These are phyloP conservation scores for Coemansia sp. DNA, from an alignment of 192 early-diverging fungal genomes.

Conservation along the genomic window DNA sequence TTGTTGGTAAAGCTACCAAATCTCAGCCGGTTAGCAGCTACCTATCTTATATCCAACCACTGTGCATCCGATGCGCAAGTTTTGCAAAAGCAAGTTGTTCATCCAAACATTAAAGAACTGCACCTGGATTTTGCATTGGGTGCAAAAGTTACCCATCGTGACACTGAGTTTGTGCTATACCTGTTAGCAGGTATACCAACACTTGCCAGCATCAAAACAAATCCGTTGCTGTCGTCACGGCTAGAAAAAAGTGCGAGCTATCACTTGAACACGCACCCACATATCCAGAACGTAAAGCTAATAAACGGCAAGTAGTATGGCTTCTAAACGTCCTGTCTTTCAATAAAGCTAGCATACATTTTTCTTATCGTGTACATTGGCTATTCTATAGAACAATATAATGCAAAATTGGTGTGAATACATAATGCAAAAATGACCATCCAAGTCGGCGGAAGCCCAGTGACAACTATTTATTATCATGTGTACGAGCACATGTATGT, in stretches of 20 bases:
- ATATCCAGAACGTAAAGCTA: background rate
- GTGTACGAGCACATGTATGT: no score
- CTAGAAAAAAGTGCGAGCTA: background rate
- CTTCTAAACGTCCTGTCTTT: no score
- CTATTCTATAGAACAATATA: no score
- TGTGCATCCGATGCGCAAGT: background rate
- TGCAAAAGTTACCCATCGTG: background rate
- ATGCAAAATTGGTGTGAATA: no score
- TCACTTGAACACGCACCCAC: background rate
- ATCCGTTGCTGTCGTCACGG: background rate
- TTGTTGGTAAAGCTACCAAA: slow-evolving; percentile 9
- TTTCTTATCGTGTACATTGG: no score
- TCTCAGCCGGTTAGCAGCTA: background rate
- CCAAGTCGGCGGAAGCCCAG: no score
- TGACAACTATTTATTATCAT: no score
- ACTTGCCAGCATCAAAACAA: background rate
- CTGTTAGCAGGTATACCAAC: background rate
- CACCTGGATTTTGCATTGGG: slow-evolving; percentile 5
- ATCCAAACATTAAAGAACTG: background rate
- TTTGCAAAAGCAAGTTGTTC: background rate
- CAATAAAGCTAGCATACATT: no score
- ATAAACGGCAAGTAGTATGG: background rate
- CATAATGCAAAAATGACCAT: no score
- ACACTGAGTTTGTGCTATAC: slow-evolving; percentile 12
- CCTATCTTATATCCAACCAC: slow-evolving; percentile 17